Base-by-base conservation (phyloP, 345 rosid genomes). In the Microcos paniculata region DNA sequence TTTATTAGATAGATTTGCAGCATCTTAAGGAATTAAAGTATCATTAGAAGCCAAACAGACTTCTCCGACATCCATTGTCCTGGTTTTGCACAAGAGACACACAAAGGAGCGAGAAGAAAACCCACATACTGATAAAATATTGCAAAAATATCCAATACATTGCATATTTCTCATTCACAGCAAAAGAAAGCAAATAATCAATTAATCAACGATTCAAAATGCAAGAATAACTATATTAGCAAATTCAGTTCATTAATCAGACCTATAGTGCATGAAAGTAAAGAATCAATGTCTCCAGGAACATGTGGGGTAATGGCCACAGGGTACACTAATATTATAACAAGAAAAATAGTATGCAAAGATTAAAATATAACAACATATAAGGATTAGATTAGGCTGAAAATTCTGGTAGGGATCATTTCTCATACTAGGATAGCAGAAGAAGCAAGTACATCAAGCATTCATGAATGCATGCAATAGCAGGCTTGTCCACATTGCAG, bases 401-500 rank as follows among this genome's bases (percentile, higher is more conserved):
- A 53, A 72, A 14, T 16, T 70, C 43, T 42, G 51, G 31, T 33
- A 9, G 71, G 56, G 76, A n/a, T n/a, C 62, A 66, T 59, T 81
- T 75, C 59, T 70, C 26, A 70, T 23, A 70, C 59, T n/a, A 55
- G 84, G 58, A 56, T 38, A 70, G 55, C 55, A 70, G 53, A 43
- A 68, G 78, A 21, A 75, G 51, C 64, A 73, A 73, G 80, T 64
- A 79, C 71, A 71, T 42, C 4, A 77, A 58, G 67, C 48, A 57
- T 45, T 71, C 69, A 79, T 69, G 80, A 74, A 73, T 68, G 68
- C 78, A 79, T 75, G 80, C 74, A 73, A 62, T 35, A 55, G 72
- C 53, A 72, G 55, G 68, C 51, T 49, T 70, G 80, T 73, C 78
- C 74, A 62, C 42, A 70, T 70, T 64, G 61, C 75, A 71, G 62